Evolutionary conservation across 2,329 filamentous ascomycete genomes (phyloP).

Genomic region (Periglandula ipomoeae): DNA sequence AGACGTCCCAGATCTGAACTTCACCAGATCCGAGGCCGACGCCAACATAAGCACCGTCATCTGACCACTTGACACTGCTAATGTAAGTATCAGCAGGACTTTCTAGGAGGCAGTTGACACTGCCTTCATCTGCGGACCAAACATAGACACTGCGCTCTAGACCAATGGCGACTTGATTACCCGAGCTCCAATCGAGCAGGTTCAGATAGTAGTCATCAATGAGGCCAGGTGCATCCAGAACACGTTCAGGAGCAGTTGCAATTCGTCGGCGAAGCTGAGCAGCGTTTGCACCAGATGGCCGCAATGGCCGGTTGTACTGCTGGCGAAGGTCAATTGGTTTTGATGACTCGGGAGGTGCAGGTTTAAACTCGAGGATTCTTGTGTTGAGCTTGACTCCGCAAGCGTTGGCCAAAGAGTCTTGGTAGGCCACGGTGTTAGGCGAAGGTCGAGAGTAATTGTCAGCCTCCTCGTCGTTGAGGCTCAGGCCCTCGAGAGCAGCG

Average conservation of each 20-base stretch:
- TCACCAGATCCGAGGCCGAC: constrained; percentile 92
- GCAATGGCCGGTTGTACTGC: constrained; percentile 95
- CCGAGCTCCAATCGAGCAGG: constrained; percentile 94
- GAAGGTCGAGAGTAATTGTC: constrained; percentile 67
- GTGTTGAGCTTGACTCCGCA: constrained; percentile 91
- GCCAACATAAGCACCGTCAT: constrained; percentile 90
- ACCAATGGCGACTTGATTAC: constrained; percentile 96
- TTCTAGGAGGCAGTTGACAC: constrained; percentile 82
- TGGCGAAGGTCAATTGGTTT: constrained; percentile 96
- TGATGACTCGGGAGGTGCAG: constrained; percentile 91
- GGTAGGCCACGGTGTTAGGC: constrained; percentile 82
- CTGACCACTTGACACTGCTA: constrained; percentile 98
- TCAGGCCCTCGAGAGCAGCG: constrained; percentile 70
- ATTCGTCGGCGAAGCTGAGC: constrained; percentile 88
- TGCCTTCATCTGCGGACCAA: constrained; percentile 92
- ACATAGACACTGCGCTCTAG: constrained; percentile 96
- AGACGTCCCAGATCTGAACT: constrained; percentile 98
- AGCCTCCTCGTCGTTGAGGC: constrained; percentile 61
- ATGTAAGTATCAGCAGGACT: constrained; percentile 86
- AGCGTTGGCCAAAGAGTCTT: constrained; percentile 80
- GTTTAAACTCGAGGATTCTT: constrained; percentile 96
- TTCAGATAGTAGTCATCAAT: constrained; percentile 99
- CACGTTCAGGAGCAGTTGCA: constrained; percentile 88
- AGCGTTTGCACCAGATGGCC: constrained; percentile 60
- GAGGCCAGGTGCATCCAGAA: constrained; percentile 89